A percentile compares a stretch with the other conserved stretches of the same genome.
These are phyloP conservation scores for Psilocybe azurescens DNA, from an alignment of 768 basidiomycete genomes.

Conservation along the genomic window DNA sequence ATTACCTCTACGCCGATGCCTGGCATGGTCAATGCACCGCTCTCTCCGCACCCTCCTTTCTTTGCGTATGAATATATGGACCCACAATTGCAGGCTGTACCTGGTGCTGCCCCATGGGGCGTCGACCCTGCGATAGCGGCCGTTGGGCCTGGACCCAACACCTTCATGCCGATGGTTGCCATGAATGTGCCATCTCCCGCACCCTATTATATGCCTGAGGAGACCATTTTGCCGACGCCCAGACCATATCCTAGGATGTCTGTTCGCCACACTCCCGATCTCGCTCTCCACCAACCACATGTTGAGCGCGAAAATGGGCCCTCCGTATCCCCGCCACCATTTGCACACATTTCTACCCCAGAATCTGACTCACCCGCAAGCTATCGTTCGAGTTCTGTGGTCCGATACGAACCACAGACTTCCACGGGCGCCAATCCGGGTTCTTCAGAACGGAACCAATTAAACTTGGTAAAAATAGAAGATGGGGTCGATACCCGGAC, in stretches of 20 bases:
- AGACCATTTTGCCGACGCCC: not conserved
- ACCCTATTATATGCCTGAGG: constrained; percentile 14
- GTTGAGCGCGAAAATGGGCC: not conserved
- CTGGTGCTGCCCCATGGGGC: constrained; percentile 10
- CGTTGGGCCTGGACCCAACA: constrained; percentile 3
- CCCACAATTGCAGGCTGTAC: constrained; percentile 15
- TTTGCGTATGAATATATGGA: constrained; percentile 20
- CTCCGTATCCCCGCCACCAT: not conserved
- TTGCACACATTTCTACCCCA: constrained; percentile 9
- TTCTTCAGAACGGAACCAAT: constrained; percentile 39
- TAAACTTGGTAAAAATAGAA: constrained; percentile 77
- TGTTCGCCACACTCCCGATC: not conserved
- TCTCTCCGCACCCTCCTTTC: constrained; percentile 4
- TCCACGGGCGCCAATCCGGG: constrained; percentile 13
- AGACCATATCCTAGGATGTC: not conserved
- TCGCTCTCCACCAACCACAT: not conserved
- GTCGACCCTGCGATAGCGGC: constrained; percentile 26
- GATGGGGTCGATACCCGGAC: constrained; percentile 80
- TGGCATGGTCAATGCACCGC: constrained; percentile 9
- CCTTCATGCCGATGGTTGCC: not conserved
- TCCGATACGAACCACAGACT: not conserved
- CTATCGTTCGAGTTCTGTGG: not conserved
- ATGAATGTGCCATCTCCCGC: constrained; percentile 6
- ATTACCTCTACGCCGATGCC: constrained; percentile 4
- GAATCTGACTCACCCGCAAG: constrained; percentile 5